Evolutionary conservation across 306 rosid species (phyloP), one percentile per base, ranked within the genome.

Genomic region (Rosa persica): DNA sequence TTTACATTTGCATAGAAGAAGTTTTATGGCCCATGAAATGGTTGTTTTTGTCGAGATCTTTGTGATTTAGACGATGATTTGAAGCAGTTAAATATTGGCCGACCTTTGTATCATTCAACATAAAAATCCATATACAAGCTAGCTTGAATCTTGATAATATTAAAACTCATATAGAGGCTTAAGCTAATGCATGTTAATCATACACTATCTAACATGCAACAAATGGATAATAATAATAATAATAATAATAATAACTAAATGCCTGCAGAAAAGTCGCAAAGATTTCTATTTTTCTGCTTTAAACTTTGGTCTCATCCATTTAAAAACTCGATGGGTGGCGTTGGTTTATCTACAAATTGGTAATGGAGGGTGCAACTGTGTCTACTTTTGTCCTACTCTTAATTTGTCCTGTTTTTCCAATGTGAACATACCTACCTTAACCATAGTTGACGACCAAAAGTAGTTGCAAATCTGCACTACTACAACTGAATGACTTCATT

Each of bases 21-120:
- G 30, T 25, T 70, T 44, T 57, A 38, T 68, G 34, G 44, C 80
- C 75, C 84, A 22, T 70, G n/a, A 70, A 39, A 67, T 85, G 76
- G 86, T 72, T 70, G 76, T 76, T 36, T 85, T 82, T 76, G 84
- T 75, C 64, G 17, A 72, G 75, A 78, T 62, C 62, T 64, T 23
- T 57, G 30, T 64, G 55, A 64, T 44, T 11, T 46, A 27, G 72
- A 46, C 67, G 2, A 46, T 22, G 19, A 78, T 16, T 64, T 68
- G 65, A 60, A 40, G 54, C 80, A 84, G 49, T 79, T 77, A 75
- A 44, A 76, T 76, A 13, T 64, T 76, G 78, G 80, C 78, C 74
- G 86, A 82, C 86, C 80, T 9, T 36, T 77, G 76, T 74, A 52
- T 67, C 42, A n/a, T 15, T 64, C 42, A 16, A 34, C 42, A 44